Conservation (phyloP, 2,329 filamentous ascomycete genomes). For the Fusarium hainanense region DNA sequence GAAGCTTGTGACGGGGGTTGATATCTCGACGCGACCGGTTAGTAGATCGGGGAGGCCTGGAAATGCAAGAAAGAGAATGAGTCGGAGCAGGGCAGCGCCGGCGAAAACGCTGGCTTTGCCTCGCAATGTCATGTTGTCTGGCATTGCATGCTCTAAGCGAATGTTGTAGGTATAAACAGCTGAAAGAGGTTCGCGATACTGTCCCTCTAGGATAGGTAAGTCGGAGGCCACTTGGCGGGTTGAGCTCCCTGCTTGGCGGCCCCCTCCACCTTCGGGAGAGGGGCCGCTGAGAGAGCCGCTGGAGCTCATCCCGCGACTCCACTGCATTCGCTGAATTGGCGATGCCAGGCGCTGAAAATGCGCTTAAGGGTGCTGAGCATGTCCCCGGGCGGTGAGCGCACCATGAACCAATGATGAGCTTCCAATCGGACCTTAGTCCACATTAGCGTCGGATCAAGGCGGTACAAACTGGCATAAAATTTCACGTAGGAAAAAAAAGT, state of each 20-base stretch:
- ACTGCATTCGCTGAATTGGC: slow-evolving; percentile 30
- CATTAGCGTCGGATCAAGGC: slow-evolving; percentile 32
- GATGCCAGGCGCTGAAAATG: slow-evolving; percentile 24
- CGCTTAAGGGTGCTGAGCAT: slow-evolving; percentile 16
- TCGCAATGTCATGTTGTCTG: slow-evolving; percentile 54
- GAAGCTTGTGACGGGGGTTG: slow-evolving; percentile 97
- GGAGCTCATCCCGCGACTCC: slow-evolving; percentile 18
- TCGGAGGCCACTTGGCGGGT: slow-evolving; percentile 49
- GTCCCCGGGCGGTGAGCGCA: slow-evolving; percentile 22
- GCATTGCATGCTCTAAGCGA: slow-evolving; percentile 50
- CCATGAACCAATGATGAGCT: slow-evolving; percentile 8
- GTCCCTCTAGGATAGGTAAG: slow-evolving; percentile 15
- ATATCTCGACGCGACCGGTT: slow-evolving; percentile 93
- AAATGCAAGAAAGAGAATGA: slow-evolving; percentile 83
- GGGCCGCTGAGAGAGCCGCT: slow-evolving; percentile 39
- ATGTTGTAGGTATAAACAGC: slow-evolving; percentile 38
- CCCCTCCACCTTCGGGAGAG: slow-evolving; percentile 38
- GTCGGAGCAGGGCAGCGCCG: slow-evolving; percentile 79
- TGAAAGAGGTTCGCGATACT: slow-evolving; percentile 28
- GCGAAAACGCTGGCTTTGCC: slow-evolving; percentile 71
- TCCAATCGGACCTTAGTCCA: background rate
- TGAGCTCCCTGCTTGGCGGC: slow-evolving; percentile 38
- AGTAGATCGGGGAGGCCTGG: slow-evolving; percentile 86
- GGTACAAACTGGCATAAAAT: slow-evolving; percentile 52
- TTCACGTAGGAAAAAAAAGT: slow-evolving; percentile 48